phyloP scores from a whole-genome alignment of 768 basidiomycete genomes.

The Lactifluus hygrophoroides region DNA sequence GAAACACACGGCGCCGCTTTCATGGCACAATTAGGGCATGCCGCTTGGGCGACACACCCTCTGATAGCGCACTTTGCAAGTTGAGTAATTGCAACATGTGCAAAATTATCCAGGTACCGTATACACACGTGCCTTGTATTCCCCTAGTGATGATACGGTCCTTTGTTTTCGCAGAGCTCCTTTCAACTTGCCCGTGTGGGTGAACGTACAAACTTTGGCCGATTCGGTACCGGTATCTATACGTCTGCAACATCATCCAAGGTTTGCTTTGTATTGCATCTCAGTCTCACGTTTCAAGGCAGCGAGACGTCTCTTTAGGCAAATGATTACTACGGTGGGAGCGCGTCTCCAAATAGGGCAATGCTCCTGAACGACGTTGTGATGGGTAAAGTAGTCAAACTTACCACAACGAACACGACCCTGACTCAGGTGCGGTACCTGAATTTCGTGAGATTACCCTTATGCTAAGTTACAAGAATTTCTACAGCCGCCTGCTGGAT shows the following conservation, averaged over 20 bases:
- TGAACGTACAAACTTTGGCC: constrained; percentile 20
- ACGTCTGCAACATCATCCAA: constrained; percentile 26
- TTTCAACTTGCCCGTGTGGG: constrained; percentile 18
- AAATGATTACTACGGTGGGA: constrained; percentile 20
- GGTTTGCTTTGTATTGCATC: constrained; percentile 7
- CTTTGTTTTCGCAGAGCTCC: constrained; percentile 14
- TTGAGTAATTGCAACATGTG: constrained; percentile 20
- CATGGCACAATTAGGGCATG: constrained; percentile 25
- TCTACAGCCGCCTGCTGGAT: constrained; percentile 21
- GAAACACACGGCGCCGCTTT: constrained; percentile 24
- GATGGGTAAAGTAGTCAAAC: constrained; percentile 20
- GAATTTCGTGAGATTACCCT: neutral
- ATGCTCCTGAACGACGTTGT: constrained; percentile 25
- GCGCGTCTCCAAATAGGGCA: constrained; percentile 16
- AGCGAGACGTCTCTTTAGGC: constrained; percentile 14
- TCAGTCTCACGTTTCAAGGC: neutral
- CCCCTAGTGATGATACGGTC: neutral
- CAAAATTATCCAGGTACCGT: constrained; percentile 20
- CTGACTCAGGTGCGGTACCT: constrained; percentile 19
- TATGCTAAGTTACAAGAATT: neutral
- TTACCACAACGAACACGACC: constrained; percentile 1
- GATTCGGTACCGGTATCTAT: constrained; percentile 24
- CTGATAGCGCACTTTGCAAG: constrained; percentile 15
- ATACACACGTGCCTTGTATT: too few species aligned
- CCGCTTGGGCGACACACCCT: constrained; percentile 20